phyloP scores from a whole-genome alignment of 352 stramenopile species.

The Elongisporangium prolatum region DNA sequence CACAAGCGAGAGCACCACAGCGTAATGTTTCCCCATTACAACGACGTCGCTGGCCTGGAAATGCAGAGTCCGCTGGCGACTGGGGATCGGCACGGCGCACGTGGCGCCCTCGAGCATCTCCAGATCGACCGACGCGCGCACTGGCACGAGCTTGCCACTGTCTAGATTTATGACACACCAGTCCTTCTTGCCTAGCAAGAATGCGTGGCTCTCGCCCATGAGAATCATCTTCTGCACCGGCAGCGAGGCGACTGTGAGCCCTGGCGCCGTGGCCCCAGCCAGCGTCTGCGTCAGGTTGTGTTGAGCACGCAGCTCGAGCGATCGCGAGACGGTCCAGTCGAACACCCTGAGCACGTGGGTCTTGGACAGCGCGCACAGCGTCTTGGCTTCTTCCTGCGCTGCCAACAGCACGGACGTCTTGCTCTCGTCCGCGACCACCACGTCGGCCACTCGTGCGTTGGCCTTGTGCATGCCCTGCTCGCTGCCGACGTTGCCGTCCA shows the following conservation, averaged over 20 bases:
- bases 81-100: conserved; percentile 33
- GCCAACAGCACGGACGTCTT: conserved; percentile 54
- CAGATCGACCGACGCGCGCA: conserved; percentile 13
- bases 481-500: conserved; percentile 22
- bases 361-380: conserved; percentile 54
- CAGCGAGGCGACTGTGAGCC: conserved; percentile 12
- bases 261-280: conserved; percentile 3
- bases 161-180: conserved; percentile 66
- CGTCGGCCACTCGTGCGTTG: conserved; percentile 7
- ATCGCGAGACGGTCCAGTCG: conserved; percentile 61
- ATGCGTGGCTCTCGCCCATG: conserved; percentile 60
- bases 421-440: conserved; percentile 51
- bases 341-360: conserved; percentile 58
- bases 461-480: conserved; percentile 3
- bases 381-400: conserved; percentile 47
- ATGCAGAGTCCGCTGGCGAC: conserved; percentile 19
- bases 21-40: conserved; percentile 51
- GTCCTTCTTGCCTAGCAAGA: conserved; percentile 57
- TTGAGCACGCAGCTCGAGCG: conserved; percentile 44
- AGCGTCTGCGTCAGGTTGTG: conserved; percentile 38
- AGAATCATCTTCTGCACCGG: conserved; percentile 54
- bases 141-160: conserved; percentile 38
- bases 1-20: conserved; percentile 39
- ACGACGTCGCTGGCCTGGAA: conserved; percentile 44
- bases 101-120: conserved; percentile 28